Evolutionary conservation across 1,284 basidiomycete genomes (phyloP), one percentile per base, ranked within the genome.

Genomic region (Stygiomarasmius scandens): DNA sequence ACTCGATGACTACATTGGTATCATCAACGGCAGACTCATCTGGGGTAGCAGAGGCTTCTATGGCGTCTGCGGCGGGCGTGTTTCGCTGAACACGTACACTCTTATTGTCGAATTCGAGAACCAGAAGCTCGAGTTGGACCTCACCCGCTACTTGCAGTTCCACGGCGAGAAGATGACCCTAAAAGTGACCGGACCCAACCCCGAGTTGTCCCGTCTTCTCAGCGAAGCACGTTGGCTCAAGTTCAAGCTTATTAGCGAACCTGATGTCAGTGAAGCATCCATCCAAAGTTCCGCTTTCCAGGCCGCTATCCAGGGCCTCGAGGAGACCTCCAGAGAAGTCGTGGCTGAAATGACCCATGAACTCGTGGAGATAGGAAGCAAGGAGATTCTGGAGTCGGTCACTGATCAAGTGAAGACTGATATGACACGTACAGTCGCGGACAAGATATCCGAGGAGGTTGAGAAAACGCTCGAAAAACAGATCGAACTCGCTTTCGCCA

Each of bases 71-170:
- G 8, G 25, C 16, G 24, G 44, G 24, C 12, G 24, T 11, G 19
- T 19, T 16, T 22, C 2, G 34, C 27, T n/a, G 10, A n/a, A n/a
- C n/a, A n/a, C n/a, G n/a, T n/a, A n/a, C n/a, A n/a, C n/a, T n/a
- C n/a, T n/a, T n/a, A n/a, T n/a, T n/a, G n/a, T n/a, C n/a, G n/a
- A n/a, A n/a, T n/a, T n/a, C n/a, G n/a, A n/a, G n/a, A n/a, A n/a
- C n/a, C n/a, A n/a, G n/a, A n/a, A n/a, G n/a, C n/a, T n/a, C 29
- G 29, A 32, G 5, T 12, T 32, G 12, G 54, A 55, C 46, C 54
- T 55, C 54, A 49, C n/a, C 49, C 54, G 54, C 11, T 55, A 55
- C 34, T 46, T 55, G 12, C 45, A 55, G 24, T 10, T 32, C 16
- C 38, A 49, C 34, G 46, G 49, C 19, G 54, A 46, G 11, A 14